These are phyloP conservation scores for Chlorophyllum brunneum DNA, from an alignment of 768 basidiomycete species.

Conservation along the genomic window DNA sequence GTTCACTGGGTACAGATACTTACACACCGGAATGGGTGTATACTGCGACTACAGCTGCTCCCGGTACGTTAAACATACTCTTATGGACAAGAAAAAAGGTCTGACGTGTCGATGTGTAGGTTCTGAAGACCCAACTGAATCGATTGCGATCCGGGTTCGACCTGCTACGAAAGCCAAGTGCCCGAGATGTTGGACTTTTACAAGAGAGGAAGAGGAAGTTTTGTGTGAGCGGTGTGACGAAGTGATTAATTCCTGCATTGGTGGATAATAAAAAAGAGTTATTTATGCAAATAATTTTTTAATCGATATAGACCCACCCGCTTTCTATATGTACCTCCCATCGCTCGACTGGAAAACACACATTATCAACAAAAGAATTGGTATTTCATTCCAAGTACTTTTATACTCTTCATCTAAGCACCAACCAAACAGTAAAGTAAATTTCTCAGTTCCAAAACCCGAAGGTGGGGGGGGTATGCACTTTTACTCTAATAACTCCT, in stretches of 20 bases:
- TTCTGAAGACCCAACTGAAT: constrained; percentile 23
- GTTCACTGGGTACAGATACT: constrained; percentile 32
- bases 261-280: background rate
- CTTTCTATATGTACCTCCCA: too few relatives aligned
- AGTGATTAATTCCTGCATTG: constrained; percentile 16
- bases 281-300: background rate
- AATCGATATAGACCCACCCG: background rate
- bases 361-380: too few relatives aligned
- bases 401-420: too few relatives aligned
- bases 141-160: constrained; percentile 48
- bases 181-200: constrained; percentile 88
- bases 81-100: background rate
- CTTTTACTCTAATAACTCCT: constrained; percentile 77
- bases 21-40: constrained; percentile 48
- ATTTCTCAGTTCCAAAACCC: too few relatives aligned
- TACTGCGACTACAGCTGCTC: constrained; percentile 35
- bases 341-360: too few relatives aligned
- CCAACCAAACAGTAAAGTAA: too few relatives aligned
- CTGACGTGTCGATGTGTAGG: background rate
- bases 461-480: too few relatives aligned
- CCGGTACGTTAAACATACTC: constrained; percentile 33
- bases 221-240: constrained; percentile 65
- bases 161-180: constrained; percentile 70
- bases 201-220: constrained; percentile 41
- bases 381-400: too few relatives aligned